Base-by-base conservation (phyloP, 169 alveolate species). In the Theileria orientalis region DNA sequence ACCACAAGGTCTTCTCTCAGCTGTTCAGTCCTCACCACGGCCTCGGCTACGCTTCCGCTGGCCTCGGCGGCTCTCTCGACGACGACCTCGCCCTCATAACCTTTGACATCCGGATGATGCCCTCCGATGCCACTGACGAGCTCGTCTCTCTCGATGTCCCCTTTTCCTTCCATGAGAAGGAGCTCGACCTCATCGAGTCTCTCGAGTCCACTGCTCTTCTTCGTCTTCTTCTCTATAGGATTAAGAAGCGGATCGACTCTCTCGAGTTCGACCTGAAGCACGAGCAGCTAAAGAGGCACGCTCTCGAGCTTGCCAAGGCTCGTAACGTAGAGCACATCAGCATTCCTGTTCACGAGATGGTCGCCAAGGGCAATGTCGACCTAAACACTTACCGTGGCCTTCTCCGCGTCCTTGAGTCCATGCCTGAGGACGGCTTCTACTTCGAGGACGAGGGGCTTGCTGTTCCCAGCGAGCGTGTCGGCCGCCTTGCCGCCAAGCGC, bases 381-480 rank as follows among this genome's bases (percentile, higher is more conserved):
- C 37, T 82, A 13, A 41, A 61, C 51, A 69, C 57, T 52, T 72
- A 27, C 76, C 46, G 42, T 40, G 37, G 61, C 32, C 59, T 82
- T 29, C 46, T 68, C 46, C 46, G 30, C 33, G 66, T 82, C 33
- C 49, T 82, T 19, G 52, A 42, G n/a, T 67, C 47, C 25, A n/a
- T 74, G 62, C 82, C 79, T 30, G 57, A 44, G 47, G 84, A 82
- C 66, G 89, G 89, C 21, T 82, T 41, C 69, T 82, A 82, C 76
- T 82, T 82, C 49, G 85, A 82, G 62, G 54, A 30, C n/a, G 72
- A 74, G 41, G 85, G 89, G n/a, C 32, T 25, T 8, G 78, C 51
- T 56, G 32, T 71, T 13, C 87, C 83, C 7, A 42, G 13, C 35
- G 76, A 71, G 37, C 30, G 57, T 9, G 66, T 79, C 30, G 85